Evolutionary conservation across 345 rosid genomes (phyloP), one percentile per base, ranked within the genome.

Genomic region (Citrus reticulata): DNA sequence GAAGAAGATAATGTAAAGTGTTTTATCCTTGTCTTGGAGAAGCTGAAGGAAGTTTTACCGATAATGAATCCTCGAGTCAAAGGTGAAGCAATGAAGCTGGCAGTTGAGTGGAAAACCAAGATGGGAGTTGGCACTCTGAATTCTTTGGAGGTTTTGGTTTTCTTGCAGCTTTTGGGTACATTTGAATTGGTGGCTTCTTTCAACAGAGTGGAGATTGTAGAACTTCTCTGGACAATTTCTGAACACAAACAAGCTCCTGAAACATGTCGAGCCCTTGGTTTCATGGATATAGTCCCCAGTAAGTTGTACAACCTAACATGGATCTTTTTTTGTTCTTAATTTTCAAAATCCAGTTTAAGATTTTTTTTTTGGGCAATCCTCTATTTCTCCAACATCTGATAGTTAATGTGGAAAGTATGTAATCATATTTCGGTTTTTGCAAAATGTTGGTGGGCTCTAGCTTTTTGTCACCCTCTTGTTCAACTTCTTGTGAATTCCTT

Each of bases 121-220:
- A 29, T 90, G 86, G 69, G 60, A 65, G 13, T 2, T 22, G 77
- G 39, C 51, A 66, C 75, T 5, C 77, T 77, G 25, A 77, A 85
- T 60, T 78, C 35, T 57, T 37, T 75, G 40, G 87, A 84, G 64
- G 77, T 85, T 9, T 54, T 87, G 55, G 77, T 82, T 62, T 85
- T 87, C 81, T 74, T 90, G 82, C 83, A 11, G 73, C 81, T 90
- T 76, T 63, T 88, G 63, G 88, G 76, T 83, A 73, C 80, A 24
- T 90, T 80, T 81, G 72, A 83, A 34, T 73, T 90, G 79, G 75
- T 61, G 11, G 49, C 82, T 66, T 68, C 17, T 55, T 84, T 84
- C 75, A 69, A 78, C 30, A 68, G 75, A n/a, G 81, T 79, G 66
- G 86, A 87, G 70, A 80, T 85, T 54, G 68, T 81, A n/a, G 22